A percentile compares a stretch with the other conserved stretches of the same genome.
phyloP scores from a whole-genome alignment of 2,329 filamentous ascomycete genomes.

The Davidsoniella virescens region DNA sequence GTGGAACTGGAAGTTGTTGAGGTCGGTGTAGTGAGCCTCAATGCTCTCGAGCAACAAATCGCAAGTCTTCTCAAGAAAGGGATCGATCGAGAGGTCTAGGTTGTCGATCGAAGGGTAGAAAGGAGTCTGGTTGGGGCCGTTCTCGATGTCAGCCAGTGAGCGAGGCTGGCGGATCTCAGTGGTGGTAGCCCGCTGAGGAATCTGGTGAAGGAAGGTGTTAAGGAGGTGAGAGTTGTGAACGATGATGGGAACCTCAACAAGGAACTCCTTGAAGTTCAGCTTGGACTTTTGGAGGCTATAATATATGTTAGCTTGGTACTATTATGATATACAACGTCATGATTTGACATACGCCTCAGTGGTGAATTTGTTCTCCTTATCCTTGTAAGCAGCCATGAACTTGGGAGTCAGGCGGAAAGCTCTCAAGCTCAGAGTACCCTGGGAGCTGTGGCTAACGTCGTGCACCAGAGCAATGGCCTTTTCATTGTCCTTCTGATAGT shows the following conservation, averaged over 20 bases:
- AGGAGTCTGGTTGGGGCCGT: constrained; percentile 44
- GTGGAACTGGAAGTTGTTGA: constrained; percentile 97
- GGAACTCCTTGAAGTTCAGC: constrained; percentile 82
- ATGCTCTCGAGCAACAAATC: constrained; percentile 92
- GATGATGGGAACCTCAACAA: constrained; percentile 74
- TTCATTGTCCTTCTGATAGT: constrained; percentile 94
- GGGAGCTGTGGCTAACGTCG: constrained; percentile 86
- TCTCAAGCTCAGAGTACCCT: constrained; percentile 75
- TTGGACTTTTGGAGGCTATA: constrained; percentile 82
- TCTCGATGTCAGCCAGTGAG: constrained; percentile 62
- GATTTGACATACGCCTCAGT: constrained; percentile 60
- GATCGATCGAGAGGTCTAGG: constrained; percentile 86
- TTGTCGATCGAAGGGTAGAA: constrained; percentile 79
- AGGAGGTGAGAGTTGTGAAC: constrained; percentile 97
- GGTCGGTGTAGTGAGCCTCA: constrained; percentile 93
- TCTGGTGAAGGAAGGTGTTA: constrained; percentile 86
- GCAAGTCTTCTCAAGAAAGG: constrained; percentile 95
- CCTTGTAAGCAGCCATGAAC: constrained; percentile 87
- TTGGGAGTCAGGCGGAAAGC: constrained; percentile 77
- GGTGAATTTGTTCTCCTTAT: constrained; percentile 97
- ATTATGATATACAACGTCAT: not conserved
- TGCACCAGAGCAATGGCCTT: constrained; percentile 78
- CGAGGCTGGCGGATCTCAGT: constrained; percentile 53
- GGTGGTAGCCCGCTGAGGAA: constrained; percentile 47
- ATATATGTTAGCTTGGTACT: not conserved